Percentiles rank a stretch among this genome's conserved stretches.
phyloP scores from a whole-genome alignment of 2,329 filamentous ascomycete genomes.

The Aspergillus alliaceus region DNA sequence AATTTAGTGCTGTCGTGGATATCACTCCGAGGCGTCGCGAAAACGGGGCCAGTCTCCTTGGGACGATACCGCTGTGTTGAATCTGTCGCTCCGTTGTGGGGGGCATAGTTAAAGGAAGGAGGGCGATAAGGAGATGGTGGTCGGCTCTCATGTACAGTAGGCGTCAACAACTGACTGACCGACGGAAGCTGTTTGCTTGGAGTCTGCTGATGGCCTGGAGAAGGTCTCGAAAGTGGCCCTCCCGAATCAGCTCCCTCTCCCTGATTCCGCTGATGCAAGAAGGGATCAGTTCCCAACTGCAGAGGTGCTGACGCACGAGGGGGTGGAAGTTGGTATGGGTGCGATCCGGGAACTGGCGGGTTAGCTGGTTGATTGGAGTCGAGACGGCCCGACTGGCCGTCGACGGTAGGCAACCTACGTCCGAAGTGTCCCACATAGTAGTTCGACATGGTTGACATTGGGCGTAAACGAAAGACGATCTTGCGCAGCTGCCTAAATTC shows the following conservation, averaged over 20 bases:
- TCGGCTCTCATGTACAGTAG: conserved; percentile 26
- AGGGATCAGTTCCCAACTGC: conserved; percentile 37
- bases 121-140: conserved; percentile 29
- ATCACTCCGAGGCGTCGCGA: conserved; percentile 12
- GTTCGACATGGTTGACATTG: conserved; percentile 31
- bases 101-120: conserved; percentile 19
- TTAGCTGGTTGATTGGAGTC: conserved; percentile 31
- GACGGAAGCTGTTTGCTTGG: conserved; percentile 38
- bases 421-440: conserved; percentile 42
- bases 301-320: conserved; percentile 34
- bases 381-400: conserved; percentile 28
- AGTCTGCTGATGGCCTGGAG: conserved; percentile 11
- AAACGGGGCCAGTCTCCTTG: conserved; percentile 18
- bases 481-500: conserved; percentile 2
- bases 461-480: neutral
- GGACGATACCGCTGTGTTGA: conserved; percentile 19
- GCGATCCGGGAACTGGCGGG: conserved; percentile 30
- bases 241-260: conserved; percentile 24
- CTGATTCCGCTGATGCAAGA: conserved; percentile 26
- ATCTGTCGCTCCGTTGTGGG: conserved; percentile 18
- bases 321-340: conserved; percentile 42
- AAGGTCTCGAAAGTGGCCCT: conserved; percentile 11
- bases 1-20: conserved; percentile 16
- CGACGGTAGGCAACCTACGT: conserved; percentile 36
- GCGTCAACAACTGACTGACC: conserved; percentile 42